Base-by-base conservation (phyloP, 176 grass and related monocot genomes). In the Musa troglodytarum region DNA sequence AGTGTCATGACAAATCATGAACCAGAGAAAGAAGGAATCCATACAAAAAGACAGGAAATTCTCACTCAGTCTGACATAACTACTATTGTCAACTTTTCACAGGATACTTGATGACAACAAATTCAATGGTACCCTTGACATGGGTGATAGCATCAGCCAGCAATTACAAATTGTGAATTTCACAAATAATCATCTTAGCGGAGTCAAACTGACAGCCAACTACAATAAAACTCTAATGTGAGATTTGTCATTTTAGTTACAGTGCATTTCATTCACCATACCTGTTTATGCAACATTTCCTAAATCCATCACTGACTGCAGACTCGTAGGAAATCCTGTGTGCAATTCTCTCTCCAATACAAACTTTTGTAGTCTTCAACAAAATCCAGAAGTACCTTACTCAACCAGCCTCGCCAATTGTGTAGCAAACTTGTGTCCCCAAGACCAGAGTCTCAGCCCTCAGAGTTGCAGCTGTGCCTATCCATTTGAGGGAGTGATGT, bases 251-350 rank as follows among this genome's bases (percentile, higher is more conserved):
- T 19, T 70, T 50, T 51, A 51, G 10, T 16, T 54, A 1, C 12
- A 54, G 7, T 23, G 13, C 22, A 66, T 28, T 26, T 66, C 23
- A 17, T 28, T 53, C 8, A 10, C 2, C 16, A 25, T 55, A 14
- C 13, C 21, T 69, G 1, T 8, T 16, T 52, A 55, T 54, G 20
- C 0, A 73, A 9, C 57, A 20, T 21, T 23, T 14, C 16, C 13
- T 10, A 20, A 34, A 15, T 63, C 52, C 20, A 7, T 15, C 25
- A 25, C 6, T 63, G 24, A 74, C 50, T 76, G 22, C 88, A 98
- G 94, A 76, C 88, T 98, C 19, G 77, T 78, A 4, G 95, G 95
- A 26, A 99, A 99, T 78, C 95, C 95, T 11, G 84, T 87, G 71
- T 99, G 95, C 84, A 12, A 74, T 3, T 79, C 3, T 2, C 29